Evolutionary conservation across 2,329 filamentous ascomycete genomes (phyloP), one percentile per base, ranked within the genome.

Genomic region (Fusarium hainanense): DNA sequence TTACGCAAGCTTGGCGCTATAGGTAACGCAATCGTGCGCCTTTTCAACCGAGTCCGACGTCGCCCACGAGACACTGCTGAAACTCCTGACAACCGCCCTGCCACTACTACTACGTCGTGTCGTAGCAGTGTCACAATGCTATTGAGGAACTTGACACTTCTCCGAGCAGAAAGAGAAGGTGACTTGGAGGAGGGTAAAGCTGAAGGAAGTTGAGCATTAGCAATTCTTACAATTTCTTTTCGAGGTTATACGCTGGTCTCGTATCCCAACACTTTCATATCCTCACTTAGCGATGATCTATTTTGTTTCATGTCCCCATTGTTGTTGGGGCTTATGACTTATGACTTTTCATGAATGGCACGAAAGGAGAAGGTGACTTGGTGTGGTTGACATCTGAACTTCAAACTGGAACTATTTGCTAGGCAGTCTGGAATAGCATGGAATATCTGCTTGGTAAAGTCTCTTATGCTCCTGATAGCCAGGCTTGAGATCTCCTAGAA

Each of bases 81-180:
- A 8, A 27, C 63, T n/a, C 58, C 73, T 9, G 73, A 75, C 42
- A 73, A 59, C 30, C 70, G 66, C 28, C 75, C 73, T 47, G 58
- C 59, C 21, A 58, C 54, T 20, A 59, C 49, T 8, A 30, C 54
- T 4, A 63, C 49, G 25, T 54, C 47, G n/a, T 54, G 42, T 43
- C 57, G 44, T 56, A 59, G 46, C 54, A 56, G 41, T 34, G 57
- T 42, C 18, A 55, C 48, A 44, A 58, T 58, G 43, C 44, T 44
- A 11, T 50, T 46, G 43, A 57, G 56, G 6, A 62, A 54, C 12
- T 48, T 62, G 62, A 58, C 57, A 11, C 72, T 68, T 59, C 34
- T 58, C 12, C 63, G 63, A 58, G 40, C 23, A 8, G 46, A 46
- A 37, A 48, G 43, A 37, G n/a, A 25, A 2, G 54, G 57, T 23